Evolutionary conservation across 371 early-diverging fungal species (phyloP).

Genomic region (Mortierella sp.): DNA sequence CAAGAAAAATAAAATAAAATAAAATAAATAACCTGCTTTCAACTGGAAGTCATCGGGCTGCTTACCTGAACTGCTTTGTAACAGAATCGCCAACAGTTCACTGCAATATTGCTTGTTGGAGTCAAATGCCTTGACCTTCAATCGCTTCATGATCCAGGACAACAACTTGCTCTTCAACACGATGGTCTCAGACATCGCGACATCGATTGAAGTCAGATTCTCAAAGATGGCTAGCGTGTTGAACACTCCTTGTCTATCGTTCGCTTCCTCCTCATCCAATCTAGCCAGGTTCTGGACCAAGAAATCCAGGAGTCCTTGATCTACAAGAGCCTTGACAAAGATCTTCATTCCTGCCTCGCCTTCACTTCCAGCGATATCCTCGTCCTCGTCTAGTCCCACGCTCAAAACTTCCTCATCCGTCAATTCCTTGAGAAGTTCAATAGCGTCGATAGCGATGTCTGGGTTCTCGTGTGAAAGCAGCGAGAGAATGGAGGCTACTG

Average conservation of each 20-base stretch:
- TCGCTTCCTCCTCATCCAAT: constrained; percentile 80
- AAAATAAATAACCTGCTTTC: too few relatives aligned
- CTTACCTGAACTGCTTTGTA: constrained; percentile 77
- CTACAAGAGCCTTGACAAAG: constrained; percentile 80
- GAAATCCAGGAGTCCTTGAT: constrained; percentile 78
- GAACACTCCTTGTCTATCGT: constrained; percentile 90
- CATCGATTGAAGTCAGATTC: constrained; percentile 82
- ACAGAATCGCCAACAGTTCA: constrained; percentile 86
- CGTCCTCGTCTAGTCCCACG: constrained; percentile 45
- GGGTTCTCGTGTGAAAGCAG: constrained; percentile 93
- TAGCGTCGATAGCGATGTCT: constrained; percentile 88
- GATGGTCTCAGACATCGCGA: constrained; percentile 71
- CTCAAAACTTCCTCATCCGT: constrained; percentile 91
- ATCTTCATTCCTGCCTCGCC: constrained; percentile 73
- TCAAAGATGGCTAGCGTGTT: constrained; percentile 89
- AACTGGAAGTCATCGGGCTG: neutral
- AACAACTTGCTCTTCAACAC: constrained; percentile 73
- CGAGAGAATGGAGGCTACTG: constrained; percentile 72
- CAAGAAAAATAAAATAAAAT: too few relatives aligned
- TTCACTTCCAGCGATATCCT: constrained; percentile 69
- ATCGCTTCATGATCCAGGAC: constrained; percentile 79
- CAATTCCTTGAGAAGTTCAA: constrained; percentile 88
- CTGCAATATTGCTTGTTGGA: constrained; percentile 88
- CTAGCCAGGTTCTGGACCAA: constrained; percentile 84
- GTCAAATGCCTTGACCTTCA: constrained; percentile 70